Conservation (phyloP, 2,329 filamentous ascomycete species). For the Fusarium sp. region DNA sequence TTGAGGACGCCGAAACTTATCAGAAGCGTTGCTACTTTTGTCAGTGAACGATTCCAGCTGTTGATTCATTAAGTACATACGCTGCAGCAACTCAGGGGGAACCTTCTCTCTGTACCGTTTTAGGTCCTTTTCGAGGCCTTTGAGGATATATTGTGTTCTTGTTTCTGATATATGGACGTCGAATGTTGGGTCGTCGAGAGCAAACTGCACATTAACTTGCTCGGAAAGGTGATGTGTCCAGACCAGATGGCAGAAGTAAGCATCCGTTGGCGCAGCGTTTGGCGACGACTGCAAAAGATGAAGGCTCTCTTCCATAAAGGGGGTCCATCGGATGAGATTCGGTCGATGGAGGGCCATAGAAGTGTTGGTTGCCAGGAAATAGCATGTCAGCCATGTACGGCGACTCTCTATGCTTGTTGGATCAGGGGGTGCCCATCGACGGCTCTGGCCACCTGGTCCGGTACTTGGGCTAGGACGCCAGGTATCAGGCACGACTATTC, state of each 20-base stretch:
- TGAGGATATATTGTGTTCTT: slow-evolving; percentile 71
- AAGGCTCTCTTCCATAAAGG: slow-evolving; percentile 69
- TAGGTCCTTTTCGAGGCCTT: slow-evolving; percentile 71
- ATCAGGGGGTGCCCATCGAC: slow-evolving; percentile 56
- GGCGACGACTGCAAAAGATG: slow-evolving; percentile 63
- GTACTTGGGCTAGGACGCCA: slow-evolving; percentile 44
- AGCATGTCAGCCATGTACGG: slow-evolving; percentile 68
- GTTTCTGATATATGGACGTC: slow-evolving; percentile 66
- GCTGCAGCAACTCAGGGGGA: slow-evolving; percentile 60
- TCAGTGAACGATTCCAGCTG: slow-evolving; percentile 14
- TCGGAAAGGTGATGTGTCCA: slow-evolving; percentile 72
- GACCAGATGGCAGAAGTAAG: slow-evolving; percentile 66
- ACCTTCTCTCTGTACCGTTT: slow-evolving; percentile 67
- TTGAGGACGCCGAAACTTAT: slow-evolving; percentile 73
- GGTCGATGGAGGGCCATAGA: slow-evolving; percentile 70
- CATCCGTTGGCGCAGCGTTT: slow-evolving; percentile 65
- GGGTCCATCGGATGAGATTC: slow-evolving; percentile 66
- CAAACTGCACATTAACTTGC: slow-evolving; percentile 73
- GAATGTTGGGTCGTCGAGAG: slow-evolving; percentile 69
- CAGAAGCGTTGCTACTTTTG: slow-evolving; percentile 62
- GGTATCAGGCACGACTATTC: slow-evolving; percentile 34
- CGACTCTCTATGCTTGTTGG: slow-evolving; percentile 64
- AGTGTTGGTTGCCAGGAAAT: slow-evolving; percentile 67
- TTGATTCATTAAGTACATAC: slow-evolving; percentile 55
- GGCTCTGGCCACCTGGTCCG: slow-evolving; percentile 34